These are phyloP conservation scores for Setaria viridis DNA, from an alignment of 202 grass and related monocot genomes.

Conservation along the genomic window DNA sequence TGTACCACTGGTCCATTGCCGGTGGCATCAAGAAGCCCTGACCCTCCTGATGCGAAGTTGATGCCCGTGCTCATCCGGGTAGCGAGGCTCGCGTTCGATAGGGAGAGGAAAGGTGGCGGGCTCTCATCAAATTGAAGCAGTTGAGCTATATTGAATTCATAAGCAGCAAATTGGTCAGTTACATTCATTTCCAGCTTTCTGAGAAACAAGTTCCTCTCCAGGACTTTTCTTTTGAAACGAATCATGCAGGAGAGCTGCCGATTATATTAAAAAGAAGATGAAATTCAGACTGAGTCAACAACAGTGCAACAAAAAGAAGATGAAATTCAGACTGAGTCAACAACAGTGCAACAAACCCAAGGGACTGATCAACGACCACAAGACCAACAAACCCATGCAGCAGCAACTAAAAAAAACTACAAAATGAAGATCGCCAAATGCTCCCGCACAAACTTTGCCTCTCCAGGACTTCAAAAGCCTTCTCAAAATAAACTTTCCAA, in stretches of 20 bases:
- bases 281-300: no score
- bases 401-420: no score
- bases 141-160: conserved; percentile 50
- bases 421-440: no score
- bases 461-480: not conserved
- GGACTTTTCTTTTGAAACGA: no score
- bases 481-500: not conserved
- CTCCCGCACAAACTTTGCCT: no score
- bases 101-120: conserved; percentile 60
- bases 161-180: not conserved
- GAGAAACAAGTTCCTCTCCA: not conserved
- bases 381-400: no score
- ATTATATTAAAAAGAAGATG: no score
- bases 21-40: conserved; percentile 56
- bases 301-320: no score
- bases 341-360: no score
- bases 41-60: conserved; percentile 81
- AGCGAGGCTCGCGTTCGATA: conserved; percentile 10
- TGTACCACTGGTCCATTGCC: conserved; percentile 12
- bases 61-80: conserved; percentile 51
- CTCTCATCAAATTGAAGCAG: conserved; percentile 66
- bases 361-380: no score
- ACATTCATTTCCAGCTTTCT: not conserved
- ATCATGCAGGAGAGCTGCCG: no score
- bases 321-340: no score